Evolutionary conservation across 192 early-diverging fungal species (phyloP).

Genomic region (Coemansia sp.): DNA sequence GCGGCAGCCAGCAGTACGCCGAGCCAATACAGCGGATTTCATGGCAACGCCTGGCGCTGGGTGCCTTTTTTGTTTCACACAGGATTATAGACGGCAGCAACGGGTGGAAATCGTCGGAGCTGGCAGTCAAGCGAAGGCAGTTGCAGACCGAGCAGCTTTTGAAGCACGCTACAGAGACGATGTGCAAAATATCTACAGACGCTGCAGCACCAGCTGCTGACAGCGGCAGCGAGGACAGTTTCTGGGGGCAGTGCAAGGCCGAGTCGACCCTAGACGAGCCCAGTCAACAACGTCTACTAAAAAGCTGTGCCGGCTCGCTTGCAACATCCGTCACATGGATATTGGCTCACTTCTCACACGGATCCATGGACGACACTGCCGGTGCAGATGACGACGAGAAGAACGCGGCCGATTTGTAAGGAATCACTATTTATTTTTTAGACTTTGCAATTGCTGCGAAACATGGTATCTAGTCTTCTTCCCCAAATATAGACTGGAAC

Average conservation of each 20-base stretch:
- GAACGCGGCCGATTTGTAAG: constrained; percentile 3
- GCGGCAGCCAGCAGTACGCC: background rate
- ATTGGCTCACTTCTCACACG: background rate
- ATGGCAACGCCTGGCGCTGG: constrained; percentile 25
- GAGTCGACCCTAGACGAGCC: background rate
- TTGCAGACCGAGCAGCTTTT: constrained; percentile 9
- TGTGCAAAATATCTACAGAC: background rate
- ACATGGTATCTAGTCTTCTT: background rate
- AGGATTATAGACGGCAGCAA: constrained; percentile 22
- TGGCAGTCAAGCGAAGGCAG: constrained; percentile 16
- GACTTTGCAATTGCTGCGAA: background rate
- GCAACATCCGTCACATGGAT: constrained; percentile 2
- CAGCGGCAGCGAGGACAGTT: background rate
- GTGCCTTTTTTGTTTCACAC: constrained; percentile 17
- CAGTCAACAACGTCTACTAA: background rate
- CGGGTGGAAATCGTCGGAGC: constrained; percentile 19
- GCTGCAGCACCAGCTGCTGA: background rate
- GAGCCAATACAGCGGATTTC: background rate
- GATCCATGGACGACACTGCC: background rate
- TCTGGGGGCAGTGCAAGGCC: constrained; percentile 5
- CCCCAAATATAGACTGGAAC: constrained; percentile 33
- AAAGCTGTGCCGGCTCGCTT: background rate
- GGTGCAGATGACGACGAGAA: background rate
- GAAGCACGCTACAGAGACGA: background rate
- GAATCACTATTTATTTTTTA: background rate